Conservation (phyloP, 2,329 filamentous ascomycete genomes). For the Monilinia aucupariae region DNA sequence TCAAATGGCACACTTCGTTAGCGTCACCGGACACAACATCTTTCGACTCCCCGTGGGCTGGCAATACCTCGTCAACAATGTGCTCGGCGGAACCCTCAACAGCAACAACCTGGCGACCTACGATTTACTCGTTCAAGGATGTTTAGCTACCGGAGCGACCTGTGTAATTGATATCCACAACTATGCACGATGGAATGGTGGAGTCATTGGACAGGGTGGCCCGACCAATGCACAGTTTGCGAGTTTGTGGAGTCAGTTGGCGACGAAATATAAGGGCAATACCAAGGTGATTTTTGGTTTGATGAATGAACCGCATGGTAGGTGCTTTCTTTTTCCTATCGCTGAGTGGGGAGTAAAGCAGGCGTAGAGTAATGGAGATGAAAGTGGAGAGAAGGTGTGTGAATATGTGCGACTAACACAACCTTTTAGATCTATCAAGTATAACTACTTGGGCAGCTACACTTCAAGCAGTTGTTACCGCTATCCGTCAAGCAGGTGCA, state of each 20-base stretch:
- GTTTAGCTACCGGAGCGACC: constrained; percentile 49
- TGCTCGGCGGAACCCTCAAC: constrained; percentile 47
- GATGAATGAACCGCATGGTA: constrained; percentile 62
- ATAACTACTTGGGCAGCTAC: constrained; percentile 49
- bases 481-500: constrained; percentile 61
- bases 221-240: constrained; percentile 53
- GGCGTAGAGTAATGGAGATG: too few relatives aligned
- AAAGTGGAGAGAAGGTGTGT: constrained; percentile 5
- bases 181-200: constrained; percentile 55
- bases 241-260: constrained; percentile 52
- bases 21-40: constrained; percentile 42
- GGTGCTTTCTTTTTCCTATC: neutral
- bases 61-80: constrained; percentile 54
- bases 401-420: neutral
- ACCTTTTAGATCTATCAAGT: constrained; percentile 40
- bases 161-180: constrained; percentile 58
- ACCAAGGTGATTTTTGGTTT: constrained; percentile 56
- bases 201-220: constrained; percentile 60
- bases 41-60: constrained; percentile 53
- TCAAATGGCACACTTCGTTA: constrained; percentile 35
- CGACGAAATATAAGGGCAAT: constrained; percentile 51
- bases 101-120: constrained; percentile 45
- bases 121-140: constrained; percentile 51
- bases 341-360: neutral
- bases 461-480: constrained; percentile 57